phyloP scores from a whole-genome alignment of 108 stramenopile genomes.

The Skeletonema costatum region DNA sequence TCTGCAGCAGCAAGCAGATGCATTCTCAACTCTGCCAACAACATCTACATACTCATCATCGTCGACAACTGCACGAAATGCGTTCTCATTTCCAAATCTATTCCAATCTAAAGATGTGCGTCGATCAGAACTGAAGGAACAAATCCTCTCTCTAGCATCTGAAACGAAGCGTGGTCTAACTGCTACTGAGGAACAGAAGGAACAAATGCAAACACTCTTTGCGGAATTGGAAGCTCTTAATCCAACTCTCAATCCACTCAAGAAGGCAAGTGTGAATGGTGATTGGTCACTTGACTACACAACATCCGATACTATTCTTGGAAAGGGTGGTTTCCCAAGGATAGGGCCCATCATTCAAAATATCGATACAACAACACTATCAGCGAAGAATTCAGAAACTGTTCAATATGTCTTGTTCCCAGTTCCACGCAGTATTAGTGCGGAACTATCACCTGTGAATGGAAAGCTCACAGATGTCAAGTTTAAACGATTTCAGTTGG shows the following conservation, averaged over 20 bases:
- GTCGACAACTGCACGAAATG: background rate
- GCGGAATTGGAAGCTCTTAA: slow-evolving; percentile 46
- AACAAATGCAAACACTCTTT: slow-evolving; percentile 44
- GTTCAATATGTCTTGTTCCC: slow-evolving; percentile 44
- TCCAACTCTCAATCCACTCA: slow-evolving; percentile 48
- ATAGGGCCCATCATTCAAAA: slow-evolving; percentile 54
- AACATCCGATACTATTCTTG: slow-evolving; percentile 53
- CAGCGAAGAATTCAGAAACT: slow-evolving; percentile 55
- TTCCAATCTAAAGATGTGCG: slow-evolving; percentile 13
- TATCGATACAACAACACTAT: slow-evolving; percentile 47
- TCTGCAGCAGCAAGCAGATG: background rate
- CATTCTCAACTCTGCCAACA: background rate
- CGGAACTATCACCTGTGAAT: slow-evolving; percentile 48
- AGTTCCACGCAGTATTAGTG: slow-evolving; percentile 49
- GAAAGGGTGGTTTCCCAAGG: slow-evolving; percentile 49
- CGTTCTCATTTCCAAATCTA: background rate
- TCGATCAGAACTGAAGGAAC: slow-evolving; percentile 37
- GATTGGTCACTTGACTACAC: slow-evolving; percentile 61
- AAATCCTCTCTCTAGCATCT: slow-evolving; percentile 42
- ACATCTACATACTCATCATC: background rate
- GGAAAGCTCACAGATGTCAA: slow-evolving; percentile 51
- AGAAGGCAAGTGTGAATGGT: slow-evolving; percentile 49
- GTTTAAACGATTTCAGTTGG: slow-evolving; percentile 53
- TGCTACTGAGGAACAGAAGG: slow-evolving; percentile 49
- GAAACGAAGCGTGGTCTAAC: slow-evolving; percentile 48